Evolutionary conservation across 106 monocot genomes (phyloP).

Genomic region (Dendrobium catenatum): DNA sequence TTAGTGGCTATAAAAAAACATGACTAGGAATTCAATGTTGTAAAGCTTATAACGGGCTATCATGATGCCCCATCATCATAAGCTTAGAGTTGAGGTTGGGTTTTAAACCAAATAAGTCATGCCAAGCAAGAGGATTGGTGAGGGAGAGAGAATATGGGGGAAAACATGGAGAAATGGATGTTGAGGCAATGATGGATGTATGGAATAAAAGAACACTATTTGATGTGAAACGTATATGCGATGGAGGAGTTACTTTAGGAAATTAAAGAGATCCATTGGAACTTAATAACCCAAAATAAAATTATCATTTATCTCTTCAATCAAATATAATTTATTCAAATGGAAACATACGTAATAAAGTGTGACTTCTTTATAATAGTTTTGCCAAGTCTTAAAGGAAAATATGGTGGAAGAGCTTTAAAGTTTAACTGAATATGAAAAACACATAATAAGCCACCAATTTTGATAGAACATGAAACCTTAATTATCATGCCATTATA

Average conservation of each 20-base stretch:
- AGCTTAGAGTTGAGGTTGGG: conserved; percentile 3
- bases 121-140: neutral
- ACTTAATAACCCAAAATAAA: too few species aligned
- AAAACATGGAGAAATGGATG: neutral
- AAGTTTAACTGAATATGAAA: neutral
- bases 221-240: too few species aligned
- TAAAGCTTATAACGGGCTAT: neutral
- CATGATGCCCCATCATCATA: neutral
- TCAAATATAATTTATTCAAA: neutral
- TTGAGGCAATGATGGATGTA: neutral
- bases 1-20: neutral
- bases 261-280: too few species aligned
- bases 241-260: too few species aligned
- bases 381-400: neutral
- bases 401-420: neutral
- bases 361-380: neutral
- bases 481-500: neutral
- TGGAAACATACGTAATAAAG: neutral
- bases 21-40: neutral
- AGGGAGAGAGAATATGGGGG: neutral
- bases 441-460: neutral
- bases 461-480: neutral
- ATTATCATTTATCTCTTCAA: neutral
- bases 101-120: neutral
- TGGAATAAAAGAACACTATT: neutral